Conservation (phyloP, 192 early-diverging fungal species). For the Coemansia guatemalensis region DNA sequence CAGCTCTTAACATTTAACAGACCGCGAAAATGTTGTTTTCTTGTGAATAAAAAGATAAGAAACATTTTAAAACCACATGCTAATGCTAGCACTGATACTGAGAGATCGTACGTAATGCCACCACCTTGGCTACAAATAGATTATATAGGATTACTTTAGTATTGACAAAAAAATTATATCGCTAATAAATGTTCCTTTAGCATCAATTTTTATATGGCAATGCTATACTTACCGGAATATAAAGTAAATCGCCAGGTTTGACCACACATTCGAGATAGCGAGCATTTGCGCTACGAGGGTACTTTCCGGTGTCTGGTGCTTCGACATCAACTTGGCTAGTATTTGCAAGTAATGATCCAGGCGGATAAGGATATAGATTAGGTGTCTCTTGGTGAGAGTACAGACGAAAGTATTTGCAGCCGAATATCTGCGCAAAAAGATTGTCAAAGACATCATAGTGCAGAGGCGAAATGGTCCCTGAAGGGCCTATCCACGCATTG, state of each 20-base stretch:
- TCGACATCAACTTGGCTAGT: slow-evolving; percentile 78
- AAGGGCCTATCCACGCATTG: slow-evolving; percentile 81
- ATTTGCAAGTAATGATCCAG: slow-evolving; percentile 60
- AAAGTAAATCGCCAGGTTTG: slow-evolving; percentile 75
- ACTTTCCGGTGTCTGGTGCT: slow-evolving; percentile 55
- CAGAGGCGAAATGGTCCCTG: slow-evolving; percentile 77
- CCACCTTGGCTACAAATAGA: slow-evolving; percentile 64
- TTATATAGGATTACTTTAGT: neutral
- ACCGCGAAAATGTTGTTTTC: neutral
- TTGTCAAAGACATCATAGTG: slow-evolving; percentile 84
- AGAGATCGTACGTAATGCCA: slow-evolving; percentile 88
- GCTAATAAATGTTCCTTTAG: neutral
- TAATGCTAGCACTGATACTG: slow-evolving; percentile 76
- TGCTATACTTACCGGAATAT: slow-evolving; percentile 72
- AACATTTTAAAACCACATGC: slow-evolving; percentile 79
- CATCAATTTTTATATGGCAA: neutral
- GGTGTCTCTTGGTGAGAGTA: slow-evolving; percentile 63
- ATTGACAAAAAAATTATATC: neutral
- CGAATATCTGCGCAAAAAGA: slow-evolving; percentile 81
- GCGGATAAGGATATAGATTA: slow-evolving; percentile 63
- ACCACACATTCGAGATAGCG: slow-evolving; percentile 69
- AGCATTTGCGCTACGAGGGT: slow-evolving; percentile 60
- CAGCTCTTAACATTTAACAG: neutral
- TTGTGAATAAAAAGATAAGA: neutral
- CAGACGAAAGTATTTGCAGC: slow-evolving; percentile 74